A percentile compares a stretch with the other conserved stretches of the same genome.
Conservation (phyloP, 228 moss, liverwort and hornwort genomes). For the Sphagnum magellanicum region DNA sequence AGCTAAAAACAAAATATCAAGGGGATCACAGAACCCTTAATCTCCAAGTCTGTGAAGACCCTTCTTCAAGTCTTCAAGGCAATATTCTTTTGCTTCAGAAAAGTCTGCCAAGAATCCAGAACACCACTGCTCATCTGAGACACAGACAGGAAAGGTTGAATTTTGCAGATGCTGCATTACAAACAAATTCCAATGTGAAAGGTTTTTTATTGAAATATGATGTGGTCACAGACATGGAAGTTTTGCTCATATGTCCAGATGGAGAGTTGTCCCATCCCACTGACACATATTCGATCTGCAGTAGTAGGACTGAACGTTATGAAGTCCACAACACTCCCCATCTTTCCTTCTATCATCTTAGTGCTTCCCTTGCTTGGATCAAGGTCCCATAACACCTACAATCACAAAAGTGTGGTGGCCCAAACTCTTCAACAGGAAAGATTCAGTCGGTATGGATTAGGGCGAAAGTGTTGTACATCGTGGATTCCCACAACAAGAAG, state of each 20-base stretch:
- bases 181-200: too few species aligned
- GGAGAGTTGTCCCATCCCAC: conserved; percentile 61
- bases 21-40: too few species aligned
- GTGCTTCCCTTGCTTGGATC: conserved; percentile 35
- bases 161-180: too few species aligned
- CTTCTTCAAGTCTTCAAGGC: too few species aligned
- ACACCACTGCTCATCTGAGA: too few species aligned
- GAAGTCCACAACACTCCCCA: conserved; percentile 24
- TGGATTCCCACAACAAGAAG: not conserved
- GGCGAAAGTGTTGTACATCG: not conserved
- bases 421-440: not conserved
- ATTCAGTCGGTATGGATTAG: not conserved
- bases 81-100: too few species aligned
- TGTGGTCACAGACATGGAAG: conserved; percentile 46
- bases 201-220: too few species aligned
- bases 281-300: conserved; percentile 53
- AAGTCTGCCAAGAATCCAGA: too few species aligned
- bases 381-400: conserved; percentile 72
- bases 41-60: too few species aligned
- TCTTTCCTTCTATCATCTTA: conserved; percentile 57
- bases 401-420: not conserved
- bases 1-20: too few species aligned
- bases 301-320: conserved; percentile 59
- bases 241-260: conserved; percentile 68
- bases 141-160: too few species aligned